phyloP scores from a whole-genome alignment of 352 stramenopile species.

The Globisporangium viniferum region DNA sequence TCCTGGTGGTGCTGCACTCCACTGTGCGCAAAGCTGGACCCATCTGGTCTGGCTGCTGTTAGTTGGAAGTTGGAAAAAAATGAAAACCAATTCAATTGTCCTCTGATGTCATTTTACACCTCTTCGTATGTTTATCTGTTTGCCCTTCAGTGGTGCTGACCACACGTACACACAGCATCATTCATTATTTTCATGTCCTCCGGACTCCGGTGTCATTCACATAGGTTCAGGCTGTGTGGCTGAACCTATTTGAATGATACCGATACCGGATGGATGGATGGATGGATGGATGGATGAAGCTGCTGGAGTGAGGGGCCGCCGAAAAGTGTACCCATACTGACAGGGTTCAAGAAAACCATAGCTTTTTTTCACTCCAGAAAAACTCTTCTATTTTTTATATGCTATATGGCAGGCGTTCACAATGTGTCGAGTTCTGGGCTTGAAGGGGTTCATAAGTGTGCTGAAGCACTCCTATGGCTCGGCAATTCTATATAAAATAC shows the following conservation, averaged over 20 bases:
- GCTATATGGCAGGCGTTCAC: no score
- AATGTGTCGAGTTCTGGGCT: no score
- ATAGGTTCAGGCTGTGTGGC: no score
- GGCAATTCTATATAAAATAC: no score
- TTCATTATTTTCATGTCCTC: background rate
- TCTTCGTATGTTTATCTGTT: background rate
- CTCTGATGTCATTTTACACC: background rate
- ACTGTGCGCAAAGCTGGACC: background rate
- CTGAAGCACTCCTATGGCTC: no score
- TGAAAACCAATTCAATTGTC: background rate
- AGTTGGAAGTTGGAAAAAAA: background rate
- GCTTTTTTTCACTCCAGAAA: background rate
- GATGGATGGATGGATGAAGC: no score
- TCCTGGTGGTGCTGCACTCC: background rate
- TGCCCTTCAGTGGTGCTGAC: background rate
- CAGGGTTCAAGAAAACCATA: background rate
- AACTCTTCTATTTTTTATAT: no score
- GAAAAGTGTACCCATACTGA: slow-evolving; percentile 10
- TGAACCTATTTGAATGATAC: background rate
- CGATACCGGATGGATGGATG: no score
- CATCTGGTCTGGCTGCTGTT: background rate
- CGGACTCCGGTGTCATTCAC: no score
- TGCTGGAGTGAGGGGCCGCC: background rate
- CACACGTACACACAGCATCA: background rate
- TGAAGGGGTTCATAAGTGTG: no score